phyloP scores from a whole-genome alignment of 2,329 filamentous ascomycete genomes.

The Teratosphaeria gauchensis region DNA sequence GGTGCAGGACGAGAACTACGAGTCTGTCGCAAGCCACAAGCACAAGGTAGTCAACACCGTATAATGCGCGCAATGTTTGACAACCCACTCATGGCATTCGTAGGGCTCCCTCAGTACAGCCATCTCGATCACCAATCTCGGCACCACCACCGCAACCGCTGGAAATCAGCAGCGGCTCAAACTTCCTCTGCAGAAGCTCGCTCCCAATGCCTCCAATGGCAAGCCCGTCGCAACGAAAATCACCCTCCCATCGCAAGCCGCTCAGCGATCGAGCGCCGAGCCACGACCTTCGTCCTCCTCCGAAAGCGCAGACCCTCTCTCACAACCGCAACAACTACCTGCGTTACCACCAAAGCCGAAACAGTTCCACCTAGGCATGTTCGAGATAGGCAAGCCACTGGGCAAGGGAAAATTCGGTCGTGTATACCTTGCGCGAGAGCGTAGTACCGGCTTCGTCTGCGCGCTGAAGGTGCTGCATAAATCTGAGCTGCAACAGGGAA shows the following conservation, averaged over 20 bases:
- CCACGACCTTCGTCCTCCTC: slow-evolving; percentile 24
- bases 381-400: slow-evolving; percentile 78
- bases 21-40: slow-evolving; percentile 11
- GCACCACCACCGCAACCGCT: slow-evolving; percentile 14
- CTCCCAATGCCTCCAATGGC: slow-evolving; percentile 54
- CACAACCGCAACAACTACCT: slow-evolving; percentile 27
- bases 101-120: slow-evolving; percentile 40
- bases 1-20: slow-evolving; percentile 76
- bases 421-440: slow-evolving; percentile 75
- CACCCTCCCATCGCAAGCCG: slow-evolving; percentile 57
- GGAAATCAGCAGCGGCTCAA: slow-evolving; percentile 56
- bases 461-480: slow-evolving; percentile 82
- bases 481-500: slow-evolving; percentile 66
- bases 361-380: slow-evolving; percentile 82
- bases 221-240: slow-evolving; percentile 50
- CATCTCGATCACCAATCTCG: slow-evolving; percentile 40
- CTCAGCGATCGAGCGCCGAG: slow-evolving; percentile 35
- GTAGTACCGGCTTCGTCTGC: slow-evolving; percentile 70
- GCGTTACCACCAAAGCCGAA: slow-evolving; percentile 24
- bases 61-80: not conserved
- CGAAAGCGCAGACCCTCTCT: slow-evolving; percentile 27
- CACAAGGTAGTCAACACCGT: not conserved
- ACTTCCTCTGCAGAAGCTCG: slow-evolving; percentile 67
- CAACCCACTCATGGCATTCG: slow-evolving; percentile 6
- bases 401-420: slow-evolving; percentile 83